Evolutionary conservation across 164 flowering plant genomes (phyloP).

Genomic region (Paratinospora sagittata): DNA sequence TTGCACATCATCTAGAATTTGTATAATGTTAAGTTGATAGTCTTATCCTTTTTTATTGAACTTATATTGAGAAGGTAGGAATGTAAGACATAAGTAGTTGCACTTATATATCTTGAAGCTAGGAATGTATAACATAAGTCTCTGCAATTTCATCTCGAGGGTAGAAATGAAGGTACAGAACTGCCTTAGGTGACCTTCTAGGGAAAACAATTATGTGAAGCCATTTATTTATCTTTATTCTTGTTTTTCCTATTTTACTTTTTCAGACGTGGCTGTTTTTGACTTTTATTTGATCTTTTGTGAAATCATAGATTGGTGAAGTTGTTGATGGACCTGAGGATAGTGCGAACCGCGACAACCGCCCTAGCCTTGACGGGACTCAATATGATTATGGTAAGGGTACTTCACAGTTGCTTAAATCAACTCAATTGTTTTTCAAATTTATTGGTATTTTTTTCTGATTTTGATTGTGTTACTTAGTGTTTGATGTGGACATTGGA

Average conservation of each 20-base stretch:
- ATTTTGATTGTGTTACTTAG: slow-evolving; percentile 29
- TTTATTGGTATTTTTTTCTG: neutral
- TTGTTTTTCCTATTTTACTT: neutral
- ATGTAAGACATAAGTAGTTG: neutral
- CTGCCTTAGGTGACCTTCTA: neutral
- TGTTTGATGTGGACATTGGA: slow-evolving; percentile 98
- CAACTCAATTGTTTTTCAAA: slow-evolving; percentile 6
- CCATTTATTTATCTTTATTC: too few species aligned
- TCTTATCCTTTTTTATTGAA: neutral
- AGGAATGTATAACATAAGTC: neutral
- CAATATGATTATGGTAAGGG: slow-evolving; percentile 76
- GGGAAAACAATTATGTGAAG: neutral
- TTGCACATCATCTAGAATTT: neutral
- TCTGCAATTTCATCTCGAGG: neutral
- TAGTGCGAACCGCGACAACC: slow-evolving; percentile 40
- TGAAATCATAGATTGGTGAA: slow-evolving; percentile 67
- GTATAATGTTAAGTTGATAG: neutral
- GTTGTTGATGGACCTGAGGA: slow-evolving; percentile 98
- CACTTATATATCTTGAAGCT: neutral
- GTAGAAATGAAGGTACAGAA: neutral
- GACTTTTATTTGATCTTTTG: neutral
- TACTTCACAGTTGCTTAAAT: neutral
- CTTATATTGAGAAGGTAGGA: neutral
- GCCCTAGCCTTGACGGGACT: slow-evolving; percentile 57
- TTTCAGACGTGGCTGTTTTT: neutral